Base-by-base conservation (phyloP, 192 early-diverging fungal genomes). In the Funneliformis geosporum region DNA sequence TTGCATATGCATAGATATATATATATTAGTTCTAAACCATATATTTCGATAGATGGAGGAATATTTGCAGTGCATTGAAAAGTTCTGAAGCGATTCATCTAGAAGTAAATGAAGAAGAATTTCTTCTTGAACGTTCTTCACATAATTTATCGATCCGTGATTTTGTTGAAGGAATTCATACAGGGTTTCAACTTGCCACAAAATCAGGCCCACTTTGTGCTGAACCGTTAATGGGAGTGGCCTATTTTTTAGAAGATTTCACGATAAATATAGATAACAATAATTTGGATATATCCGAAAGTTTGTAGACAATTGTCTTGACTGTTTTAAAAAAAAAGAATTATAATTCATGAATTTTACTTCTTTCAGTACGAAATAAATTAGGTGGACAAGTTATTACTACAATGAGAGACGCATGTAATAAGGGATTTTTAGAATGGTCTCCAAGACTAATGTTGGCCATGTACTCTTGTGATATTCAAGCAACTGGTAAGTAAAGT, bases 381-480 rank as follows among this genome's bases (percentile, higher is more conserved):
- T 66, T 94, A 33, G 87, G 89, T 79, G 97, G 98, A 2, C 95
- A 97, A 79, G 88, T 98, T 62, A 97, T 99, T 47, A 89, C 96
- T 9, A 89, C 93, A 0, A 89, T 96, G 83, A 91, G 91, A 38
- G 96, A 97, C 75, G 93, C 92, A 11, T 94, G 94, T 75, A 87
- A 89, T 65, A 86, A 91, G 46, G 93, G 93, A 7, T 98, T 98
- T 80, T 82, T 99, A 79, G 89, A 93, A 28, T 99, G 95, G 94
- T 98, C 96, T 62, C 95, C 97, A 16, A 91, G 98, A 14, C 84
- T 99, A n/a, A 89, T 94, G 82, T 84, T 98, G 79, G 98, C 98
- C 43, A 98, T 95, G 91, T 99, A 99, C 80, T 90, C 93, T 2
- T 98, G 97, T 82, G 98, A 98, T 80, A 93, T 99, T 66, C 97